Evolutionary conservation across 176 grass and related monocot genomes (phyloP), one percentile per base, ranked within the genome.

Genomic region (Oryza officinalis): DNA sequence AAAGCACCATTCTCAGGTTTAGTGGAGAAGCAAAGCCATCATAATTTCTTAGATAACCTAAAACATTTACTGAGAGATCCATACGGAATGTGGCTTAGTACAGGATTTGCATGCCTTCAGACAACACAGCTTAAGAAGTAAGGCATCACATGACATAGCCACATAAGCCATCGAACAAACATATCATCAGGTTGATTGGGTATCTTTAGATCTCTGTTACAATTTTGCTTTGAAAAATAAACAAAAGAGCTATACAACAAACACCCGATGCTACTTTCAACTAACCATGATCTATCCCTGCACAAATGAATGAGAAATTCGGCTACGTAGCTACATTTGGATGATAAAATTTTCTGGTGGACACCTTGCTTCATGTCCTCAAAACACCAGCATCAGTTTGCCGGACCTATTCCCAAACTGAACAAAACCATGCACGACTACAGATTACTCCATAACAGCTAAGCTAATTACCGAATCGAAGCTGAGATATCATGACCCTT

Each of bases 1-100:
- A 32, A 89, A 86, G 76, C 41, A 83, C 6, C 45, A 33, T 74
- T 73, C 10, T 32, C 35, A 9, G 13, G 47, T 61, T 84, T 47
- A 40, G 25, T 14, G 45, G 20, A 10, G 75, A 87, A 75, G n/a
- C 11, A 59, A 73, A 76, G 54, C 20, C 66, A 72, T 11, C 23
- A 67, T 32, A 82, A 69, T 73, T 73, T 20, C 47, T 68, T 30
- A 59, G 6, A 79, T 37, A 63, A 64, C 28, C 50, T 35, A 32
- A 13, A 32, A 25, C 27, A 59, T 72, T 66, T 38, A 66, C 43
- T 27, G 63, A 5, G 15, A 47, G 41, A 82, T 60, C n/a, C 54
- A 23, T 60, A 9, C 5, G 1, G 9, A 60, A 60, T 60, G 22
- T n/a, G 1, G 6, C 54, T 60, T 23, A 22, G 3, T 22, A 60